These are phyloP conservation scores for Naganishia albida DNA, from an alignment of 1,284 basidiomycete species.

Conservation along the genomic window DNA sequence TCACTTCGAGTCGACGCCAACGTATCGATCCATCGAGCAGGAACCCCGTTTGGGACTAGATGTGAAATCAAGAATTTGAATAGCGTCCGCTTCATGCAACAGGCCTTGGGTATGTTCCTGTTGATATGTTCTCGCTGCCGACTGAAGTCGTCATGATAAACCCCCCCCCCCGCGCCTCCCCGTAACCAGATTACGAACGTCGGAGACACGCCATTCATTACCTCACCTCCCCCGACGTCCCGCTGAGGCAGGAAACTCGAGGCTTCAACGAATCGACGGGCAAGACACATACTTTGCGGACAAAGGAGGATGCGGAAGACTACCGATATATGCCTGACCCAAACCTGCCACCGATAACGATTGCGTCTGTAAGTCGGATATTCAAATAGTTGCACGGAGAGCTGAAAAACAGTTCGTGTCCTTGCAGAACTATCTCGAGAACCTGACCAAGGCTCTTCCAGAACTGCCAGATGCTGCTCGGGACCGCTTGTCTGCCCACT, in stretches of 20 bases:
- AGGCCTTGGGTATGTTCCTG: conserved; percentile 72
- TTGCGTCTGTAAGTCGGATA: conserved; percentile 57
- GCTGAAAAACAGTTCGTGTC: not conserved
- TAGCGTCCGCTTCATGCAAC: conserved; percentile 80
- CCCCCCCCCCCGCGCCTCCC: no score
- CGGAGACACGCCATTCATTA: conserved; percentile 49
- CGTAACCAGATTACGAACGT: conserved; percentile 60
- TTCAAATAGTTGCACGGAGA: not conserved
- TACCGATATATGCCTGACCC: conserved; percentile 99
- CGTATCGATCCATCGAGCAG: conserved; percentile 76
- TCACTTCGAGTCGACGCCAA: conserved; percentile 95
- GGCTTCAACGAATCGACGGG: conserved; percentile 83
- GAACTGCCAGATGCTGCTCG: conserved; percentile 73
- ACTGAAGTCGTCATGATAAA: no score
- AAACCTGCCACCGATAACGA: conserved; percentile 75
- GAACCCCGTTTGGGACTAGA: conserved; percentile 72
- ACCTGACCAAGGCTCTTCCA: conserved; percentile 65
- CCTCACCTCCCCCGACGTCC: conserved; percentile 34
- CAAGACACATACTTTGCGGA: conserved; percentile 77
- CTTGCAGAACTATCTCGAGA: conserved; percentile 68
- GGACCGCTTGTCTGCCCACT: conserved; percentile 60
- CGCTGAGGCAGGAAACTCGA: conserved; percentile 75
- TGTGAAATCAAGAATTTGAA: conserved; percentile 99
- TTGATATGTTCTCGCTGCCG: no score
- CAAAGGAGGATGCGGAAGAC: conserved; percentile 91